Base-by-base conservation (phyloP, 805 yeast genomes). In the Candida alai region DNA sequence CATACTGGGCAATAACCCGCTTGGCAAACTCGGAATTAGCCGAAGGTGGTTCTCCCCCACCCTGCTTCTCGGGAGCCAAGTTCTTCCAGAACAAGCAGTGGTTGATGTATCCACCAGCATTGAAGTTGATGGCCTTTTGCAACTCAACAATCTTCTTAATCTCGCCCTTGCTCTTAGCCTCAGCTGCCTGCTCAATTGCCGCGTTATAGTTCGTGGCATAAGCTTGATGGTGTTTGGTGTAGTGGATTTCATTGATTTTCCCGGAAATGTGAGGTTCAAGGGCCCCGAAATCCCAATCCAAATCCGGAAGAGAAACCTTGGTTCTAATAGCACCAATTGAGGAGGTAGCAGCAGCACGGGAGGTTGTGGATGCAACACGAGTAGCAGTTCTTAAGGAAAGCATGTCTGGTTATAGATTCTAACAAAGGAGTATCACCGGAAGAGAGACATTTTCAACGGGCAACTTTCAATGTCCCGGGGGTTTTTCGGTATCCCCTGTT, bases 21-120 rank as follows among this genome's bases (percentile, higher is more conserved):
- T 52, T 50, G 39, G 64, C 70, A 30, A 70, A 52, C 18, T 58
- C 64, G 4, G 62, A 49, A 28, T 74, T 71, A 28, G 71, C 38
- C 11, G 47, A 22, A 34, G 85, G 80, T 24, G 68, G 60, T 51
- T 70, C 70, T 54, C 96, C 97, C 14, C 76, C 76, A 30, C 68
- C 68, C 37, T 55, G 54, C 37, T 54, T 56, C 37, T 46, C 56
- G 13, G 76, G 75, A 6, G 74, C 63, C 51, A 70, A 60, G 46
- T 62, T 67, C 43, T 68, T 66, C 74, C 74, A 70, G 56, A 70
- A 70, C 40, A 70, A 55, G 33, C 68, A 60, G 43, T 70, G 76
- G 58, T 70, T 70, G 40, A 67, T 60, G 56, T 70, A 69, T 15
- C 75, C 75, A 34, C 75, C 75, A 34, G 72, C 76, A 39, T 70